These are phyloP conservation scores for Phytophthora constricta DNA, from an alignment of 352 stramenopile genomes.

Conservation along the genomic window DNA sequence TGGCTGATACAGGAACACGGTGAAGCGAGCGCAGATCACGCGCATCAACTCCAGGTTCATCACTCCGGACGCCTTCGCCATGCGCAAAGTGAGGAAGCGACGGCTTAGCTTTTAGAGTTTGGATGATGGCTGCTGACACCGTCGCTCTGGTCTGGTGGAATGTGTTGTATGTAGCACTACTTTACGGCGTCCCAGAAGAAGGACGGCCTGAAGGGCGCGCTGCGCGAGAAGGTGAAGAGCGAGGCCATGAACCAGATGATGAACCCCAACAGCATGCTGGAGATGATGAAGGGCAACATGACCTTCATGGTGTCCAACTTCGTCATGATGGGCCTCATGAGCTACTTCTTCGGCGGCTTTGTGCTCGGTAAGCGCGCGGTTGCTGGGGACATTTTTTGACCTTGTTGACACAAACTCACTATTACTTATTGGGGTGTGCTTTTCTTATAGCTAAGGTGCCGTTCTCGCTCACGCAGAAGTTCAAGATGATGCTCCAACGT, in stretches of 20 bases:
- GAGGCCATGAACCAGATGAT: constrained; percentile 94
- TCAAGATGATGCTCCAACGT: constrained; percentile 98
- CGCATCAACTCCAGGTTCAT: constrained; percentile 93
- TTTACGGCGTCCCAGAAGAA: constrained; percentile 91
- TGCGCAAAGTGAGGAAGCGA: constrained; percentile 73
- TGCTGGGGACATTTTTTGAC: not conserved
- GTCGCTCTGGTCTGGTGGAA: not conserved
- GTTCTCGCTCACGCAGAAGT: constrained; percentile 97
- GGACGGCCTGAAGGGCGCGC: constrained; percentile 80
- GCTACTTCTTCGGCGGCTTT: constrained; percentile 98
- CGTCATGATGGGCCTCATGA: constrained; percentile 99
- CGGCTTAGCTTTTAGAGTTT: constrained; percentile 4
- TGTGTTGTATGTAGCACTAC: constrained; percentile 62
- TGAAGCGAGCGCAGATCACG: constrained; percentile 84
- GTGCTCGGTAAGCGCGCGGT: constrained; percentile 83
- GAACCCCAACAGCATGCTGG: constrained; percentile 96
- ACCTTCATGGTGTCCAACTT: constrained; percentile 99
- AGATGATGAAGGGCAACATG: constrained; percentile 99
- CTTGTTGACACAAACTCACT: not conserved
- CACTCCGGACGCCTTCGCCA: constrained; percentile 79
- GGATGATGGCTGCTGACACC: constrained; percentile 6
- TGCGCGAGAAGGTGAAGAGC: constrained; percentile 91
- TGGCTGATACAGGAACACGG: constrained; percentile 79
- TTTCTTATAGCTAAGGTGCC: constrained; percentile 92
- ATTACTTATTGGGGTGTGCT: not conserved